Conservation (phyloP, 495 filamentous ascomycete genomes). For the Talaromyces thailandensis region DNA sequence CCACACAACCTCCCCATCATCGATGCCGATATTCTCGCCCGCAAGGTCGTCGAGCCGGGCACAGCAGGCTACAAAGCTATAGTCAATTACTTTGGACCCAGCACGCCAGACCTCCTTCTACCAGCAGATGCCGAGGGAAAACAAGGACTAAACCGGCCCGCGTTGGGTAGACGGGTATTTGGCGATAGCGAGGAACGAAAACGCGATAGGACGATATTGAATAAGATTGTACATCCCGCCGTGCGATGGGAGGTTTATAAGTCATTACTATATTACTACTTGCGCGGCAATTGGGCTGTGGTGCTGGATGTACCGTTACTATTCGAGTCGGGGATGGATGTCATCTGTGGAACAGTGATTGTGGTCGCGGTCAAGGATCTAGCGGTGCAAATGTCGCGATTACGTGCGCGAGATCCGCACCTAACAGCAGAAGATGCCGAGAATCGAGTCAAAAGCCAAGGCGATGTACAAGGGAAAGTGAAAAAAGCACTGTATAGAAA, state of each 20-base stretch:
- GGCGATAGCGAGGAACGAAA: conserved; percentile 55
- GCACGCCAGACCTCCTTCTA: conserved; percentile 76
- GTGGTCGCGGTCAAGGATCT: conserved; percentile 76
- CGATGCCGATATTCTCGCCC: conserved; percentile 88
- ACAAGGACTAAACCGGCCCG: conserved; percentile 72
- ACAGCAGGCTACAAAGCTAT: conserved; percentile 74
- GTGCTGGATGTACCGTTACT: conserved; percentile 90
- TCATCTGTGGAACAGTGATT: conserved; percentile 69
- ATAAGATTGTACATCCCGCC: conserved; percentile 85
- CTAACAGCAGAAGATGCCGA: conserved; percentile 70
- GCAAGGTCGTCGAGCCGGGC: conserved; percentile 84
- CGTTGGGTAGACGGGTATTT: conserved; percentile 78
- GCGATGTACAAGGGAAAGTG: conserved; percentile 75
- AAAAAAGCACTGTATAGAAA: conserved; percentile 56
- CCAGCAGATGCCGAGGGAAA: conserved; percentile 20
- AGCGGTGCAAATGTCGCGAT: conserved; percentile 65
- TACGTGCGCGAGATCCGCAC: conserved; percentile 62
- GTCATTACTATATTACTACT: conserved; percentile 52
- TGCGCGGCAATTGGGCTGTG: conserved; percentile 71
- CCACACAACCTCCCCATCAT: conserved; percentile 87
- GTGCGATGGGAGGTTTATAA: conserved; percentile 71
- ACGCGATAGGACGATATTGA: conserved; percentile 63
- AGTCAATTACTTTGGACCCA: conserved; percentile 65
- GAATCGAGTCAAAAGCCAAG: conserved; percentile 75
- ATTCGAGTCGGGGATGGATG: conserved; percentile 78